Base-by-base conservation (phyloP, 164 flowering plant genomes). In the Aristolochia contorta region DNA sequence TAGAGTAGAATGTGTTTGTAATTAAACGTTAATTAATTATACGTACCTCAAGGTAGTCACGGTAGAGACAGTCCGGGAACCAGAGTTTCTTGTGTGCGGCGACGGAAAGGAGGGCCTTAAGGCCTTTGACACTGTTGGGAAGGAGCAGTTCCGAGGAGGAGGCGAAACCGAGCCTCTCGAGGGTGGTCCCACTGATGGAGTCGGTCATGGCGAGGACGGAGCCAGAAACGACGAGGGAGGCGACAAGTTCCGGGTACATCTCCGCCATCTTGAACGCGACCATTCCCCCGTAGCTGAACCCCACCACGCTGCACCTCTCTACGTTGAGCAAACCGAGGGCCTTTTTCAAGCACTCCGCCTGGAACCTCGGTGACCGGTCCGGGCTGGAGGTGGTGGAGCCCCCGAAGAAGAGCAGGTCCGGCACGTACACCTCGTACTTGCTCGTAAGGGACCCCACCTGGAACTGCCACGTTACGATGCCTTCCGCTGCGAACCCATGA, bases 201-300 rank as follows among this genome's bases (percentile, higher is more conserved):
- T 82, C 86, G 0, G 90, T 85, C 90, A 83, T 79, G 15, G 83
- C 80, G 12, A 80, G 20, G 48, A 85, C 71, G 15, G 96, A 86
- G 4, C 96, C 93, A 0, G 96, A 84, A 1, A 86, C 60, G 32
- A 86, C 93, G 74, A 89, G 18, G 12, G 75, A 72, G 16, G 66
- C 37, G 16, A 89, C 83, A 72, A 89, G n/a, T 7, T 77, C 74
- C 0, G 93, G 96, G 19, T 77, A 59, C 62, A 66, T 20, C 74
- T 82, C 82, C 2, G 84, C 91, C 74, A 89, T 64, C 79, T 84
- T 86, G 45, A 86, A 84, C 8, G 85, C 85, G 59, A 89, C 93
- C 83, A 89, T 83, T 3, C 96, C 96, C 2, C 96, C 96, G 24
- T 89, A 89, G 63, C 96, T 89, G 62, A 89, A 86, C 57, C 96